These are phyloP conservation scores for Triglochin maritima DNA, from an alignment of 106 monocot species.

Conservation along the genomic window DNA sequence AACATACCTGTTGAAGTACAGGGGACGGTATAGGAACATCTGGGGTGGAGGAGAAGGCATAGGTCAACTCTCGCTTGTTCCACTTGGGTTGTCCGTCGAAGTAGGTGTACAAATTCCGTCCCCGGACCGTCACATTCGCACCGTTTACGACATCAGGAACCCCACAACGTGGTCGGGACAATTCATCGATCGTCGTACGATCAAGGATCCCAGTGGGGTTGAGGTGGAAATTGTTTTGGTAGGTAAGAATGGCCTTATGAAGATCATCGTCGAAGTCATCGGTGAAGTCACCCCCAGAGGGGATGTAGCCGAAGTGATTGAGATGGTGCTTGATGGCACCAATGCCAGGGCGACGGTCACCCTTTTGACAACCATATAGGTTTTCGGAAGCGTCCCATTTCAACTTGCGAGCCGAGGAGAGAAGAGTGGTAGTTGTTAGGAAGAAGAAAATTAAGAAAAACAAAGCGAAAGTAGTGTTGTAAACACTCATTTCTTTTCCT, in stretches of 20 bases:
- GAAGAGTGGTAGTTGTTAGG: too few species aligned
- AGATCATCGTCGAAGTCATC: constrained; percentile 47
- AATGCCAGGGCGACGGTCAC: constrained; percentile 1
- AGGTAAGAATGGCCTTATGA: constrained; percentile 32
- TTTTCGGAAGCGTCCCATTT: constrained; percentile 3
- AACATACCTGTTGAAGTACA: too few species aligned
- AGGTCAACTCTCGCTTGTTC: constrained; percentile 9
- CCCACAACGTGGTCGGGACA: constrained; percentile 59
- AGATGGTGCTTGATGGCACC: constrained; percentile 7
- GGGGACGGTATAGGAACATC: too few species aligned
- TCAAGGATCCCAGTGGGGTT: constrained; percentile 53
- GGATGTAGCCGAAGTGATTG: constrained; percentile 13
- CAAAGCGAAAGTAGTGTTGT: too few species aligned
- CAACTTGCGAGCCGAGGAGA: too few species aligned
- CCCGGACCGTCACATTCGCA: background rate
- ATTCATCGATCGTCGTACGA: constrained; percentile 26
- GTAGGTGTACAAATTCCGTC: constrained; percentile 47
- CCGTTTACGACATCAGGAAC: constrained; percentile 57
- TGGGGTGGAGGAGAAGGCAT: too few species aligned
- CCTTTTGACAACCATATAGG: constrained; percentile 4
- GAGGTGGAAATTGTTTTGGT: constrained; percentile 55
- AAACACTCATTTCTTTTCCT: too few species aligned
- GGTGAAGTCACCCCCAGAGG: constrained; percentile 15
- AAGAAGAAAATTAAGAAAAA: too few species aligned
- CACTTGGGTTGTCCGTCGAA: constrained; percentile 55